A percentile compares a stretch with the other conserved stretches of the same genome.
Conservation (phyloP, 352 stramenopile species). For the Thalassiosira livingstoniorum region DNA sequence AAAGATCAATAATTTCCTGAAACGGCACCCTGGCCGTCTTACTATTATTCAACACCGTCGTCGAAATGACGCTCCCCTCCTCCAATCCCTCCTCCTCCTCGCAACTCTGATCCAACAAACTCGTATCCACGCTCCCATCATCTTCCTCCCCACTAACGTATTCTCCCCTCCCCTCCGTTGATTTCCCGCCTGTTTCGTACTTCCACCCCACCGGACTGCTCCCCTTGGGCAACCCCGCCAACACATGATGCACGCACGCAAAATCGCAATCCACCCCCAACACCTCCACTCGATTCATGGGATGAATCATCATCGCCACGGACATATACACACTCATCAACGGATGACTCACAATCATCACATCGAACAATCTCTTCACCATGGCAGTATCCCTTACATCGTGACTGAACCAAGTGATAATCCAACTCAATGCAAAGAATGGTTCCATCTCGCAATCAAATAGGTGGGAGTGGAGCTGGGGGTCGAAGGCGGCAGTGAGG, state of each 20-base stretch:
- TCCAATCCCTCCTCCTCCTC: conserved; percentile 38
- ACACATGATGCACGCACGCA: conserved; percentile 71
- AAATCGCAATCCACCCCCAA: conserved; percentile 81
- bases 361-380: conserved; percentile 92
- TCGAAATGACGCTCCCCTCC: conserved; percentile 36
- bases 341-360: conserved; percentile 92
- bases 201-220: conserved; percentile 77
- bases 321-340: conserved; percentile 92
- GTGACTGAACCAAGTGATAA: conserved; percentile 95
- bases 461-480: conserved; percentile 68
- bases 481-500: conserved; percentile 70
- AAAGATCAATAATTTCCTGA: conserved; percentile 81
- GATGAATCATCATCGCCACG: conserved; percentile 86
- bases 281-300: conserved; percentile 76
- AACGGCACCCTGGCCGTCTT: conserved; percentile 72
- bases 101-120: conserved; percentile 48
- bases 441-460: conserved; percentile 88
- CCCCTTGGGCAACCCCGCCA: conserved; percentile 77
- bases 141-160: conserved; percentile 55
- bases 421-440: conserved; percentile 93
- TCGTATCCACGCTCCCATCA: conserved; percentile 53
- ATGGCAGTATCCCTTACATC: conserved; percentile 89
- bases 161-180: not conserved
- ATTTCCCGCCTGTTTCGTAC: conserved; percentile 34
- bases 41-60: conserved; percentile 17